These are phyloP conservation scores for Nannizziopsis barbatae DNA, from an alignment of 2,329 filamentous ascomycete genomes.

Conservation along the genomic window DNA sequence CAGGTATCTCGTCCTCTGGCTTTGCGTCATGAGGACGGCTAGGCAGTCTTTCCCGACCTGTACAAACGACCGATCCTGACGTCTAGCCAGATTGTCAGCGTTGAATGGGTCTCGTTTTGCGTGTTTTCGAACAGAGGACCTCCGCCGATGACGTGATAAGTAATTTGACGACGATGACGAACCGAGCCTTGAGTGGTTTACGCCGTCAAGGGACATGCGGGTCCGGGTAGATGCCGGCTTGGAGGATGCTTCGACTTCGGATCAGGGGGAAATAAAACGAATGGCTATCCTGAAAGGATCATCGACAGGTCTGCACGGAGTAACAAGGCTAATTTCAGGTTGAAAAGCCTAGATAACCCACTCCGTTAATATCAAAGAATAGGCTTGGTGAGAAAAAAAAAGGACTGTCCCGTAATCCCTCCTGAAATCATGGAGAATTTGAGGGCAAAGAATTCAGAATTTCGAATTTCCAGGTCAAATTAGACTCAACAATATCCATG, in stretches of 20 bases:
- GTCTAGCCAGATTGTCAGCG: constrained; percentile 29
- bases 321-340: no score
- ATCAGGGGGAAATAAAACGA: constrained; percentile 11
- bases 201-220: constrained; percentile 47
- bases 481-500: no score
- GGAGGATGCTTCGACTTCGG: constrained; percentile 4
- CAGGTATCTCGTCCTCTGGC: constrained; percentile 48
- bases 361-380: no score
- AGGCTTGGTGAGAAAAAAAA: no score
- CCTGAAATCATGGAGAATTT: no score
- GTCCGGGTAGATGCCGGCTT: constrained; percentile 17
- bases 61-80: not conserved
- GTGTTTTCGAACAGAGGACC: constrained; percentile 37
- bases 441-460: no score
- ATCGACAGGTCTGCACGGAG: not conserved
- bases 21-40: constrained; percentile 47
- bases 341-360: no score
- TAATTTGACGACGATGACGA: constrained; percentile 46
- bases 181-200: constrained; percentile 39
- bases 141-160: constrained; percentile 36
- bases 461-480: no score
- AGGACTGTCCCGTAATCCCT: no score
- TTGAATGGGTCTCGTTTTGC: constrained; percentile 13
- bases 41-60: constrained; percentile 23
- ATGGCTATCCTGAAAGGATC: constrained; percentile 6